Evolutionary conservation across 306 rosid genomes (phyloP), one percentile per base, ranked within the genome.

Genomic region (Biancaea sappan): DNA sequence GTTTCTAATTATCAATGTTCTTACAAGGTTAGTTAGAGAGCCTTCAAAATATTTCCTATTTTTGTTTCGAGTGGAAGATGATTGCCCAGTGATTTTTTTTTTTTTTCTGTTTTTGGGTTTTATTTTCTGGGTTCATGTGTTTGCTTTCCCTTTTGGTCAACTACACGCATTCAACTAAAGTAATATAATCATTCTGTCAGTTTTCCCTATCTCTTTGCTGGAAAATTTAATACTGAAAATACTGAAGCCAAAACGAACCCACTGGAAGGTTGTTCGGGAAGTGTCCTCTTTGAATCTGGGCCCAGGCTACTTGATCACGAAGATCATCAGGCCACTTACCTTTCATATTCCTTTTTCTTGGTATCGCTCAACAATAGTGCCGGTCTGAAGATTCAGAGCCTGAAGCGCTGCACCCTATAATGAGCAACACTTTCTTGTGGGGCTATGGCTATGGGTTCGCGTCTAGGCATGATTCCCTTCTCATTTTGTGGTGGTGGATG

Each of bases 101-200:
- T 15, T 11, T 35, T 35, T 14, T 34, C 9, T 11, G 11, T 11
- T 35, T 51, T 6, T 26, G 48, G 60, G 50, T 35, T 69, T 15
- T 70, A 15, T 69, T 50, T 67, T 84, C 81, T 71, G 71, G 66
- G 70, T 73, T 21, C 16, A 0, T 61, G 9, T 52, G 4, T 73
- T 53, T 68, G 72, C 46, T 73, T 69, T 66, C 29, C 51, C 41
- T 48, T 58, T n/a, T 21, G 65, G 80, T 77, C 80, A 82, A 63
- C 62, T 47, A 63, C 44, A 24, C 16, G 50, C 50, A 11, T 62
- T 37, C 31, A 37, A 47, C 53, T 50, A 35, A 47, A 38, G 11
- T 52, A 19, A 32, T 43, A 66, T 60, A 26, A 63, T 58, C 38
- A 18, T 46, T 53, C 21, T 69, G 57, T 51, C 68, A 31, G 32